Evolutionary conservation across 495 filamentous ascomycete species (phyloP), one percentile per base, ranked within the genome.

Genomic region (Tetracladium setigerum): DNA sequence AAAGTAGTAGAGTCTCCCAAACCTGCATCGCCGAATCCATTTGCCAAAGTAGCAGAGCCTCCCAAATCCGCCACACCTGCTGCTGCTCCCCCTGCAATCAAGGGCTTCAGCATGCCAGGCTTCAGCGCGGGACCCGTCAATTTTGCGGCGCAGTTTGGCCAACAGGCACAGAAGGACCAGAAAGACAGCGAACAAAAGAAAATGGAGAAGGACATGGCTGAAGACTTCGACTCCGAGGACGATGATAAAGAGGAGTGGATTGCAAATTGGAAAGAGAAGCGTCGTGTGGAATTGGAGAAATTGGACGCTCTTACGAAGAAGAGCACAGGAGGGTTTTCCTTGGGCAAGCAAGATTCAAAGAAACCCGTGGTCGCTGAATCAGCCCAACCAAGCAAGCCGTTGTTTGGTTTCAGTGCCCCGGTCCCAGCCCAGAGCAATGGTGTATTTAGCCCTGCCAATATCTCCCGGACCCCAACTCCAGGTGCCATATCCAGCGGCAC

Each of bases 161-260:
- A 59, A 30, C 34, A 59, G 38, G 49, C 49, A 11, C 7, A 15
- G 2, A 45, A 54, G 31, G 22, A 33, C n/a, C 36, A 40, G 13
- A 27, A 43, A 30, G 52, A 43, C 10, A 47, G 33, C 11, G 41
- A 50, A 17, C 62, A 63, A 30, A 66, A 71, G 32, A 66, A 66
- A 38, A 73, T 74, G 49, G 61, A 57, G 13, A 75, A 74, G 56
- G 73, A 73, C 39, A 80, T 73, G 55, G 71, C 65, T 1, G 75
- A 75, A 40, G 76, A 81, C 1, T 72, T 68, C 42, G 76, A 79
- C 48, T 76, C 71, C 0, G 76, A 77, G 12, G 73, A 76, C 22
- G 73, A 75, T 14, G 66, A 73, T 31, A 69, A 73, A 39, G 68
- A 52, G n/a, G 71, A 73, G 31, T 73, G 70, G 67, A 67, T 71